Conservation (phyloP, 2,329 filamentous ascomycete species). For the Hysterium pulicare region DNA sequence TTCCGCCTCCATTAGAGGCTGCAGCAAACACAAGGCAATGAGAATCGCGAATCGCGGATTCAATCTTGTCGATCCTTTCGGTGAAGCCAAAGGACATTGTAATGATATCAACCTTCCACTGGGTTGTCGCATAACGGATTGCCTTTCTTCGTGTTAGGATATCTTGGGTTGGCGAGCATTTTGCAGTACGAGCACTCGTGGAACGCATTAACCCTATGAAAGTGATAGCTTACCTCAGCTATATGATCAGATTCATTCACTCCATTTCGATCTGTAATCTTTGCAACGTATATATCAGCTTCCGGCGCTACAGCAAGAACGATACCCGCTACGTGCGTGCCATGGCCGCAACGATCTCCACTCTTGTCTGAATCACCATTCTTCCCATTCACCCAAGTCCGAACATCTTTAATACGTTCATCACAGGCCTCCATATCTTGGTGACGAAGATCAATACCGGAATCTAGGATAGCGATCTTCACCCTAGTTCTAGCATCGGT, state of each 20-base stretch:
- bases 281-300: constrained; percentile 11
- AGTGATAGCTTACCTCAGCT: too few relatives aligned
- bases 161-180: too few relatives aligned
- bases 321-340: constrained; percentile 9
- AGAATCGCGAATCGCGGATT: background rate
- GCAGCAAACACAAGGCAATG: constrained; percentile 11
- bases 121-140: constrained; percentile 15
- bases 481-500: too few relatives aligned
- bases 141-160: too few relatives aligned
- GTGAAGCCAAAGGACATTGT: constrained; percentile 23
- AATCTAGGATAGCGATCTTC: background rate
- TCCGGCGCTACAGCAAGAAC: constrained; percentile 7
- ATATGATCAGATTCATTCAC: too few relatives aligned
- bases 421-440: background rate
- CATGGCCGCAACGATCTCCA: constrained; percentile 8
- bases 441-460: background rate
- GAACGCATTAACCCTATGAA: too few relatives aligned
- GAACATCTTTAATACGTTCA: background rate
- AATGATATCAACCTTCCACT: constrained; percentile 22
- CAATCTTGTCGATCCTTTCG: constrained; percentile 5
- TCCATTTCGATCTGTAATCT: constrained; percentile 5
- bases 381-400: background rate
- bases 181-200: too few relatives aligned
- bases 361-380: too few relatives aligned
- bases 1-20: constrained; percentile 8